phyloP scores from a whole-genome alignment of 768 basidiomycete species.

The Agrocybe chaxingu region DNA sequence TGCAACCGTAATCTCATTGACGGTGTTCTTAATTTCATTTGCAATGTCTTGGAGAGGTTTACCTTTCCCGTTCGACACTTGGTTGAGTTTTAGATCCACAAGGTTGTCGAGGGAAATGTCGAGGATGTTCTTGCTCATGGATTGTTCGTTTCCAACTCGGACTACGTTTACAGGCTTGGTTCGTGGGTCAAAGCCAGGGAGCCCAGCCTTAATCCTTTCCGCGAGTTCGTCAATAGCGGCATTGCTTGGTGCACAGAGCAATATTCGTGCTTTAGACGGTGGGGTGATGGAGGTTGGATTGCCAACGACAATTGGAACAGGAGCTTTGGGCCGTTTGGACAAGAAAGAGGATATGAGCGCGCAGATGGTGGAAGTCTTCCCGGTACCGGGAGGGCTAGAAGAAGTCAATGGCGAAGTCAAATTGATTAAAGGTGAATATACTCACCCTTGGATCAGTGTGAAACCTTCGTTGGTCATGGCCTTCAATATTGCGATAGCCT shows the following conservation, averaged over 20 bases:
- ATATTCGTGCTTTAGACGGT: slow-evolving; percentile 56
- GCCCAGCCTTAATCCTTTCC: slow-evolving; percentile 79
- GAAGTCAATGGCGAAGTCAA: not conserved
- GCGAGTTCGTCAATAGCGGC: slow-evolving; percentile 98
- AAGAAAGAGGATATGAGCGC: slow-evolving; percentile 87
- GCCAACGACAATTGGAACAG: slow-evolving; percentile 50
- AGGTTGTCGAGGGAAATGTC: slow-evolving; percentile 87
- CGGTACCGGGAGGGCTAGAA: slow-evolving; percentile 90
- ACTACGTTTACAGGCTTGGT: slow-evolving; percentile 74
- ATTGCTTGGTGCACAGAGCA: slow-evolving; percentile 96
- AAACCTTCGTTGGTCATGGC: slow-evolving; percentile 76
- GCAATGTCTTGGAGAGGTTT: slow-evolving; percentile 47
- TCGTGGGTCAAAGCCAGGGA: slow-evolving; percentile 52
- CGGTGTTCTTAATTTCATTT: slow-evolving; percentile 55
- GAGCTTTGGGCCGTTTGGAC: slow-evolving; percentile 55
- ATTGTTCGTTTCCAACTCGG: slow-evolving; percentile 76
- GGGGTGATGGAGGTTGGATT: slow-evolving; percentile 31
- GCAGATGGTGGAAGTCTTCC: slow-evolving; percentile 97
- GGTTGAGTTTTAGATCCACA: slow-evolving; percentile 71
- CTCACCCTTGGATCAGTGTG: slow-evolving; percentile 90
- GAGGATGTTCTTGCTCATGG: slow-evolving; percentile 75
- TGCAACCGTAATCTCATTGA: slow-evolving; percentile 66
- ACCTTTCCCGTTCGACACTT: slow-evolving; percentile 27
- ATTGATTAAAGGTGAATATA: not conserved
- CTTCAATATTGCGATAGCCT: slow-evolving; percentile 83